Evolutionary conservation across 2,329 filamentous ascomycete genomes (phyloP), one percentile per base, ranked within the genome.

Genomic region (Hymenotorrendiella dingleyae): DNA sequence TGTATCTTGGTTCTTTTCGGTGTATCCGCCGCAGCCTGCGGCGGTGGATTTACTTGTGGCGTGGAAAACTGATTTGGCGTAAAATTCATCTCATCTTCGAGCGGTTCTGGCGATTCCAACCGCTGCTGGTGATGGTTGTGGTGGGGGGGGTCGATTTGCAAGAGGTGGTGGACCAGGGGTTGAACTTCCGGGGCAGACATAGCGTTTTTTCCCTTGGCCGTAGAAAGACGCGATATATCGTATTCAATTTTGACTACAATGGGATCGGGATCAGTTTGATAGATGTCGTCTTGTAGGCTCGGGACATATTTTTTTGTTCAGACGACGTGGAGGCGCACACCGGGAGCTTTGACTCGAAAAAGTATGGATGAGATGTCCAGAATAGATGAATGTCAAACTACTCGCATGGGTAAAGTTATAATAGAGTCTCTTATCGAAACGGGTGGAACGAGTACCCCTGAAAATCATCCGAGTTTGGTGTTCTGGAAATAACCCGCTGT

Each of bases 211-310:
- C n/a, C n/a, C n/a, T n/a, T n/a, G n/a, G n/a, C n/a, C 10, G 54
- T 53, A 6, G 52, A 53, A 14, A 47, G 46, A 29, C 41, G 42
- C 4, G 47, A 46, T 45, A 44, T 48, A 12, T 36, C 40, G 23
- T 53, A 47, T 36, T 59, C 56, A 38, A 45, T 45, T 45, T 58
- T 57, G 14, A 56, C 49, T 27, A 52, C 43, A 23, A 57, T 56
- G 8, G 52, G 50, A 43, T 56, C 56, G 8, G 53, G 50, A 44
- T 56, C 46, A 42, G 42, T 40, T 35, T 54, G 42, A 32, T 46
- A 47, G 33, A 36, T 27, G 43, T 46, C 52, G 16, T 49, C 49
- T 33, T 53, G 45, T 17, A 52, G 30, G 10, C 43, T 36, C 32
- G 48, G 49, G 34, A 30, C n/a, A n/a, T n/a, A n/a, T n/a, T n/a